A percentile compares a stretch with the other conserved stretches of the same genome.
These are phyloP conservation scores for Zygosaccharomyces pseudobailii DNA, from an alignment of 1,139 yeast species.

Conservation along the genomic window DNA sequence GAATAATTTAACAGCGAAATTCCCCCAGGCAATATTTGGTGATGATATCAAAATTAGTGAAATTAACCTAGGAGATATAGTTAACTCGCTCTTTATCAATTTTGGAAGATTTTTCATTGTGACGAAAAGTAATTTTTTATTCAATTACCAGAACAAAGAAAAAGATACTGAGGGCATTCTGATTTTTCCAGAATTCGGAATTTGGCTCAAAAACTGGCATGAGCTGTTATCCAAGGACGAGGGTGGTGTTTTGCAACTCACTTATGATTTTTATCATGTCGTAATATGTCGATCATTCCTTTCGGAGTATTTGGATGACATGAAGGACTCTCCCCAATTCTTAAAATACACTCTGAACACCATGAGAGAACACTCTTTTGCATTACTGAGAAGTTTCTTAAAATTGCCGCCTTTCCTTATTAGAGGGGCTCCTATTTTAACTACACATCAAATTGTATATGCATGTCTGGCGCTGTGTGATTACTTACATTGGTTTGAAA, in stretches of 20 bases:
- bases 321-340: constrained; percentile 19
- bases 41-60: constrained; percentile 48
- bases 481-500: constrained; percentile 37
- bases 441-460: constrained; percentile 47
- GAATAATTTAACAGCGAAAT: constrained; percentile 40
- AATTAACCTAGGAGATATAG: constrained; percentile 39
- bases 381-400: constrained; percentile 41
- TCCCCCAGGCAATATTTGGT: constrained; percentile 44
- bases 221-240: constrained; percentile 42
- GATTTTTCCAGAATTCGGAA: constrained; percentile 33
- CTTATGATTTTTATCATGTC: constrained; percentile 42
- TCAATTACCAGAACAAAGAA: neutral
- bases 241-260: constrained; percentile 42
- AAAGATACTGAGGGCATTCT: constrained; percentile 2
- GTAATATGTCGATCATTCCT: constrained; percentile 40
- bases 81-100: constrained; percentile 28
- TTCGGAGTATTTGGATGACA: constrained; percentile 25
- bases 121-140: constrained; percentile 7
- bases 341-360: constrained; percentile 36
- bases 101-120: constrained; percentile 25
- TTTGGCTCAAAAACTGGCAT: constrained; percentile 43
- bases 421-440: constrained; percentile 48
- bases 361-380: constrained; percentile 40
- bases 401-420: constrained; percentile 41
- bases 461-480: constrained; percentile 49